phyloP scores from a whole-genome alignment of 164 flowering plant genomes.

The Saururus chinensis region DNA sequence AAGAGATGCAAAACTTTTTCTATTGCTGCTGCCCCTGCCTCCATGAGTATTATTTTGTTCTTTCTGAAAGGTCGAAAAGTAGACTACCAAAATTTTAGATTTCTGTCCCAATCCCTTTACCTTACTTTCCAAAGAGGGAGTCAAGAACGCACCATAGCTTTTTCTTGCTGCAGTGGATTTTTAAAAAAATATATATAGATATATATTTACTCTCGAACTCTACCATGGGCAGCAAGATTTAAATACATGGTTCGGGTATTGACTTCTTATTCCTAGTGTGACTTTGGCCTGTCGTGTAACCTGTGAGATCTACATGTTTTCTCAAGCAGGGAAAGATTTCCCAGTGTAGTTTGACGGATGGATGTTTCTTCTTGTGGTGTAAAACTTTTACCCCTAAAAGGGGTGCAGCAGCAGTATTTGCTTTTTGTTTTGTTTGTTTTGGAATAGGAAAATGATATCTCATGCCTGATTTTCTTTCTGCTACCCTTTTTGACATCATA shows the following conservation, averaged over 20 bases:
- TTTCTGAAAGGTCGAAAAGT: not conserved
- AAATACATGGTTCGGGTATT: constrained; percentile 13
- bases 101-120: not conserved
- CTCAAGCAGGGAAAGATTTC: not conserved
- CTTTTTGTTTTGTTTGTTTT: too few relatives aligned
- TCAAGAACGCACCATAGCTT: constrained; percentile 80
- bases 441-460: not conserved
- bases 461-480: not conserved
- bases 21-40: constrained; percentile 16
- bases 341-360: not conserved
- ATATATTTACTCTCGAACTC: too few relatives aligned
- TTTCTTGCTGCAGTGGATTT: constrained; percentile 2
- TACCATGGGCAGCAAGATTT: constrained; percentile 3
- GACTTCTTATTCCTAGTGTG: constrained; percentile 5
- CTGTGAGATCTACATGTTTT: not conserved
- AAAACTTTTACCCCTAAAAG: not conserved
- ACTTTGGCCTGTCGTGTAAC: not conserved
- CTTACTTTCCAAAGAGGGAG: constrained; percentile 29
- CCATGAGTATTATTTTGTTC: constrained; percentile 7
- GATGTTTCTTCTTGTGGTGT: not conserved
- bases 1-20: constrained; percentile 19
- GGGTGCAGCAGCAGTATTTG: not conserved
- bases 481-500: not conserved
- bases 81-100: constrained; percentile 1
- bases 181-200: not conserved